Evolutionary conservation across 768 basidiomycete species (phyloP).

Genomic region (Suillus occidentalis): DNA sequence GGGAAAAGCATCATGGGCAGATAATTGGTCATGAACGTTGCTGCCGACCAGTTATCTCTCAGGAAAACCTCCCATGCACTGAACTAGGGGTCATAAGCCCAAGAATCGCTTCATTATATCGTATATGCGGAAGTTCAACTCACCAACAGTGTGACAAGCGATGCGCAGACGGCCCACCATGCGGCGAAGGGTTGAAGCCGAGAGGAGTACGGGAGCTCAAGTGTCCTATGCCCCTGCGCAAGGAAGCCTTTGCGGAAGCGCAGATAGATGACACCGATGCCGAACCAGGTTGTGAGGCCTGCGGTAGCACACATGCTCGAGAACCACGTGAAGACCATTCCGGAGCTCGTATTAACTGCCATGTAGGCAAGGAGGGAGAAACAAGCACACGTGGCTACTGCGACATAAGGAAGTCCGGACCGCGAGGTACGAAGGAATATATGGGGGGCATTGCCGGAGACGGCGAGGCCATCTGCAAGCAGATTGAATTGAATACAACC

Average conservation of each 20-base stretch:
- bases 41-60: slow-evolving; percentile 36
- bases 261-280: slow-evolving; percentile 46
- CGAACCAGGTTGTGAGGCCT: slow-evolving; percentile 45
- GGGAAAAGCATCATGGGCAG: slow-evolving; percentile 46
- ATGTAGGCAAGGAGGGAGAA: slow-evolving; percentile 43
- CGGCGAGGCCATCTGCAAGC: slow-evolving; percentile 51
- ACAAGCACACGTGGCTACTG: slow-evolving; percentile 28
- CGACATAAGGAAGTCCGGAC: slow-evolving; percentile 46
- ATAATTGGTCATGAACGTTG: slow-evolving; percentile 44
- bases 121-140: slow-evolving; percentile 10
- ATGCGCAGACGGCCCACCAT: slow-evolving; percentile 35
- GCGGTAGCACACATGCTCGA: slow-evolving; percentile 35
- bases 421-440: slow-evolving; percentile 44
- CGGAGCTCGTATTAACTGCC: slow-evolving; percentile 35
- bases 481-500: slow-evolving; percentile 13
- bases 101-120: not conserved
- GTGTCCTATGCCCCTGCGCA: slow-evolving; percentile 48
- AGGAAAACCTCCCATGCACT: slow-evolving; percentile 44
- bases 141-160: slow-evolving; percentile 36
- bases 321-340: slow-evolving; percentile 44
- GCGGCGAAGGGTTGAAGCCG: slow-evolving; percentile 42
- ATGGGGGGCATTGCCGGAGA: slow-evolving; percentile 52
- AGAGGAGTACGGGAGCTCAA: slow-evolving; percentile 45
- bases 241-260: slow-evolving; percentile 48
- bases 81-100: slow-evolving; percentile 26